These are phyloP conservation scores for Lactarius hatsudake DNA, from an alignment of 768 basidiomycete genomes.

Conservation along the genomic window DNA sequence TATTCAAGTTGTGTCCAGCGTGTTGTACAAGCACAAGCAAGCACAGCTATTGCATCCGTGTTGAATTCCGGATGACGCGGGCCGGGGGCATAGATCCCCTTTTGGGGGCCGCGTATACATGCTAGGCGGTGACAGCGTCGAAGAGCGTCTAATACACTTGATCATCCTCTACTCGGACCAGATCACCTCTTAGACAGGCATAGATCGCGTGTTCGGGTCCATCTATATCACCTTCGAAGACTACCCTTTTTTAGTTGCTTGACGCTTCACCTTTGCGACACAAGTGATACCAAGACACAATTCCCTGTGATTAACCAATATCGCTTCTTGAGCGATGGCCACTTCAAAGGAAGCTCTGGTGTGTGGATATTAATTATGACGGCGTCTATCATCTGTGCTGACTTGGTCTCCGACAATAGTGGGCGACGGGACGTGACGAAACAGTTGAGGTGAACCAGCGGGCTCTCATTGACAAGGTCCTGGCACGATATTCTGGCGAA, in stretches of 20 bases:
- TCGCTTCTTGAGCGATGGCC: conserved; percentile 5
- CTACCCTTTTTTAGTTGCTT: not conserved
- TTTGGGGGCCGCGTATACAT: not conserved
- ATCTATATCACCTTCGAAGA: not conserved
- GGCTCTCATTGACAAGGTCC: conserved; percentile 95
- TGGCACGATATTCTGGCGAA: conserved; percentile 93
- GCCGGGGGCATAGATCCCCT: not conserved
- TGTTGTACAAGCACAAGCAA: no score
- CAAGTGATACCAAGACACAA: not conserved
- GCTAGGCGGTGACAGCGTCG: no score
- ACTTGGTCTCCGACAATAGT: conserved; percentile 34
- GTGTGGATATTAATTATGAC: not conserved
- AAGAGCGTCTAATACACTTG: not conserved
- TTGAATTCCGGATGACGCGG: not conserved
- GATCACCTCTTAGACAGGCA: not conserved
- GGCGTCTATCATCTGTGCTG: not conserved
- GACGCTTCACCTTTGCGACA: not conserved
- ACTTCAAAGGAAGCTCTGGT: conserved; percentile 21
- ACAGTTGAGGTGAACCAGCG: conserved; percentile 92
- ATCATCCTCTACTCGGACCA: not conserved
- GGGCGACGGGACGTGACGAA: conserved; percentile 67
- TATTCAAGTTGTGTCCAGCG: no score
- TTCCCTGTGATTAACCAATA: no score
- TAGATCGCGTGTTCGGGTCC: not conserved
- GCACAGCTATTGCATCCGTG: not conserved